A percentile compares a stretch with the other conserved stretches of the same genome.
Conservation (phyloP, 129 eudicot species). For the Helianthus tuberosus region DNA sequence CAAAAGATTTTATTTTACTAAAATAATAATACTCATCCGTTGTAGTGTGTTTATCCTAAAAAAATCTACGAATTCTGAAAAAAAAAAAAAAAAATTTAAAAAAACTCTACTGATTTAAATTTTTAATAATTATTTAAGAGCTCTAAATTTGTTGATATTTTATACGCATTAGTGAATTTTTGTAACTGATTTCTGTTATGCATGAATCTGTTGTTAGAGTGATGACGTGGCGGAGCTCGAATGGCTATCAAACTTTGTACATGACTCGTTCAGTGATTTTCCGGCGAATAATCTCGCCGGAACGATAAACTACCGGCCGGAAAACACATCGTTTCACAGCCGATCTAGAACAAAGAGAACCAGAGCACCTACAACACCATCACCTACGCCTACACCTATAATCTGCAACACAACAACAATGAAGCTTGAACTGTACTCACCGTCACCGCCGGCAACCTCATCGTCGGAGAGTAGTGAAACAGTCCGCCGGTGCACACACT, state of each 20-base stretch:
- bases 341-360: slow-evolving; percentile 36
- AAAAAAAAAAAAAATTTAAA: too few relatives aligned
- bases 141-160: background rate
- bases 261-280: slow-evolving; percentile 60
- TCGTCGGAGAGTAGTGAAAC: slow-evolving; percentile 28
- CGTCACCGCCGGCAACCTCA: slow-evolving; percentile 15
- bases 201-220: slow-evolving; percentile 30
- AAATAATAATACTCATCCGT: too few relatives aligned
- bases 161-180: background rate
- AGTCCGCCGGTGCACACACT: slow-evolving; percentile 71
- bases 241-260: slow-evolving; percentile 77
- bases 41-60: too few relatives aligned
- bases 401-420: background rate
- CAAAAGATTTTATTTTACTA: too few relatives aligned
- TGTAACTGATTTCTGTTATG: slow-evolving; percentile 19
- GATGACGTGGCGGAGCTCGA: slow-evolving; percentile 80
- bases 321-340: slow-evolving; percentile 36
- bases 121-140: too few relatives aligned
- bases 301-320: slow-evolving; percentile 35
- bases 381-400: slow-evolving; percentile 21
- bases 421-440: slow-evolving; percentile 27
- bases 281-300: slow-evolving; percentile 44
- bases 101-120: too few relatives aligned
- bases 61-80: too few relatives aligned
- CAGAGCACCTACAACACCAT: slow-evolving; percentile 39